A percentile compares a stretch with the other conserved stretches of the same genome.
phyloP scores from a whole-genome alignment of 352 stramenopile species.

The Pythium dissotocum region DNA sequence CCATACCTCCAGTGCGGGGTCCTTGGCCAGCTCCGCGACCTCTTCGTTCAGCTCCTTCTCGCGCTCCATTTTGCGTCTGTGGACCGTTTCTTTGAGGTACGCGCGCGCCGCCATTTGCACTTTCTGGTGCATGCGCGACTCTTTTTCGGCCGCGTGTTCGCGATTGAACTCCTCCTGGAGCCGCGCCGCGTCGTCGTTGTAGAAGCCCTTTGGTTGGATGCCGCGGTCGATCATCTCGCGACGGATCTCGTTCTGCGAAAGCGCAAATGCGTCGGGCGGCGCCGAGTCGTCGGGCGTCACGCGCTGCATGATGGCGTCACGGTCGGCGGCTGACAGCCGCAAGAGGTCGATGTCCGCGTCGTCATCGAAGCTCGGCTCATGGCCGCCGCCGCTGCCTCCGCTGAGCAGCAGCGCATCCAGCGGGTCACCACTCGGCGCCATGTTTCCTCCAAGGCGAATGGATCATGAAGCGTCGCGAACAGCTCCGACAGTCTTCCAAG shows the following conservation, averaged over 20 bases:
- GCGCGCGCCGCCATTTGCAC: conserved; percentile 69
- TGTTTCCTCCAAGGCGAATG: neutral
- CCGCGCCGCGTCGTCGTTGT: conserved; percentile 80
- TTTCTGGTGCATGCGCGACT: conserved; percentile 65
- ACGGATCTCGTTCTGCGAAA: conserved; percentile 82
- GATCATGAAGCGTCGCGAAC: conserved; percentile 19
- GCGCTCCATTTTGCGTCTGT: conserved; percentile 62
- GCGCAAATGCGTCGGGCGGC: conserved; percentile 64
- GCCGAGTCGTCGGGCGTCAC: conserved; percentile 68
- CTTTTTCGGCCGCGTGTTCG: conserved; percentile 64
- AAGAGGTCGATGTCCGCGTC: conserved; percentile 70
- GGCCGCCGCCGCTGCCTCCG: conserved; percentile 31
- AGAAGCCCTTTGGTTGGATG: conserved; percentile 84
- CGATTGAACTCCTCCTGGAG: conserved; percentile 81
- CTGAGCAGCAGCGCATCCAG: conserved; percentile 36
- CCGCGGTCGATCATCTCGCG: conserved; percentile 85
- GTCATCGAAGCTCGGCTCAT: conserved; percentile 56
- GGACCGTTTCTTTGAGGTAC: conserved; percentile 76
- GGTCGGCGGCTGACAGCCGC: conserved; percentile 53
- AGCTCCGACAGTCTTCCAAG: neutral
- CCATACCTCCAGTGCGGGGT: conserved; percentile 76
- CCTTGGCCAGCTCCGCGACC: conserved; percentile 65
- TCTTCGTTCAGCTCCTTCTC: conserved; percentile 75
- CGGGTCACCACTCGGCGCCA: conserved; percentile 31
- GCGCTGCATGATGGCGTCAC: conserved; percentile 69